Percentiles rank a stretch among this genome's conserved stretches.
Conservation (phyloP, 306 rosid genomes). For the Dalbergia cochinchinensis region DNA sequence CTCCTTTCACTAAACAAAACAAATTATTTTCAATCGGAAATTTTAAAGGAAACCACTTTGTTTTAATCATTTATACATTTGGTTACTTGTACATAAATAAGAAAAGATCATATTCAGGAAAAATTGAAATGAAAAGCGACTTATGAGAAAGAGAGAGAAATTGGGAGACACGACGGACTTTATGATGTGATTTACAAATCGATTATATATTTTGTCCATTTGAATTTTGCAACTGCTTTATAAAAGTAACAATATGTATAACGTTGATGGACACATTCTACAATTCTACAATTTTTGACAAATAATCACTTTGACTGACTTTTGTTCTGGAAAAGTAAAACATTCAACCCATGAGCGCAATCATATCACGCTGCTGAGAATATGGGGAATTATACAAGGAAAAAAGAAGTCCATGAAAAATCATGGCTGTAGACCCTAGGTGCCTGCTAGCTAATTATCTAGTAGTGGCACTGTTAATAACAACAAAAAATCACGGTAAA, state of each 20-base stretch:
- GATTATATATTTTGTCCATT: conserved; percentile 45
- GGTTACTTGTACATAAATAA: neutral
- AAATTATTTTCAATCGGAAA: neutral
- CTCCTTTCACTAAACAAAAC: neutral
- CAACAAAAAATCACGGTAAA: conserved; percentile 41
- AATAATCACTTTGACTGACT: conserved; percentile 62
- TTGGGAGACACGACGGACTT: conserved; percentile 40
- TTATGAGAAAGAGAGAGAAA: conserved; percentile 6
- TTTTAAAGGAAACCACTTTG: neutral
- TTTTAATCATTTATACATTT: neutral
- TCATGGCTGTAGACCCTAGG: conserved; percentile 42
- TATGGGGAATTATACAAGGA: conserved; percentile 32
- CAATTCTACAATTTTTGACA: conserved; percentile 61
- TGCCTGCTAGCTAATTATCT: conserved; percentile 21
- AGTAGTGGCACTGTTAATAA: conserved; percentile 19
- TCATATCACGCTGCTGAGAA: conserved; percentile 53
- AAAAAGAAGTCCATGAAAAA: conserved; percentile 13
- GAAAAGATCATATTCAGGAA: too few relatives aligned
- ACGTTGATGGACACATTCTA: conserved; percentile 53
- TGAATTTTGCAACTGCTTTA: conserved; percentile 46
- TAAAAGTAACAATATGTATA: conserved; percentile 41
- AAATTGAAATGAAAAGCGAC: conserved; percentile 12
- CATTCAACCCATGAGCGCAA: conserved; percentile 58
- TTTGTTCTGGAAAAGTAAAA: conserved; percentile 58
- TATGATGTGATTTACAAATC: conserved; percentile 50